Evolutionary conservation across 2,329 filamentous ascomycete species (phyloP).

Genomic region (Xylaria multiplex): DNA sequence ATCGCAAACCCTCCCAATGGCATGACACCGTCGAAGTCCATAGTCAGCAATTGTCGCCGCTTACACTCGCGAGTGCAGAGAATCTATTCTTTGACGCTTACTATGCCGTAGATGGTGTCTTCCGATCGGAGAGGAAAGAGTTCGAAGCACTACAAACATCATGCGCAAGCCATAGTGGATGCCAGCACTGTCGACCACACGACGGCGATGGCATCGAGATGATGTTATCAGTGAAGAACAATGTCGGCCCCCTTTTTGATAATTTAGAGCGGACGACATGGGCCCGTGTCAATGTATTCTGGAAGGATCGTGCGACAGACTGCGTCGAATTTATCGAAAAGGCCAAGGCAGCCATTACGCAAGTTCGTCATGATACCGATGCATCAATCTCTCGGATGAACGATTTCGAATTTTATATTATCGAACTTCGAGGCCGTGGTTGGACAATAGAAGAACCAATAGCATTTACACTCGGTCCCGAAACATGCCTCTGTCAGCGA

Average conservation of each 20-base stretch:
- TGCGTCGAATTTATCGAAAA: conserved; percentile 57
- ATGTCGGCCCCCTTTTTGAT: conserved; percentile 59
- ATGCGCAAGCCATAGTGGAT: conserved; percentile 52
- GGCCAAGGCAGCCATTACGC: conserved; percentile 52
- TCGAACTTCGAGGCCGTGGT: conserved; percentile 57
- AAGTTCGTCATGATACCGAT: conserved; percentile 56
- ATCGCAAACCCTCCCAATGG: conserved; percentile 51
- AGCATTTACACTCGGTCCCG: conserved; percentile 56
- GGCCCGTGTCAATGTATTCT: conserved; percentile 59
- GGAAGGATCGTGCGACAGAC: conserved; percentile 54
- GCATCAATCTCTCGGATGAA: conserved; percentile 54
- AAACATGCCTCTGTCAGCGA: conserved; percentile 55
- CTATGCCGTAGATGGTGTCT: conserved; percentile 54
- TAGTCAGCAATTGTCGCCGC: conserved; percentile 60
- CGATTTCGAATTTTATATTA: conserved; percentile 61
- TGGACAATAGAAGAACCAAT: conserved; percentile 61
- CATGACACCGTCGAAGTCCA: conserved; percentile 55
- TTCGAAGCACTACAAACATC: conserved; percentile 54
- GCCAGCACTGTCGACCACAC: conserved; percentile 53
- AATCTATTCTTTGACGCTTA: conserved; percentile 58
- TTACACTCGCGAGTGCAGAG: conserved; percentile 59
- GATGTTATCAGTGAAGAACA: conserved; percentile 59
- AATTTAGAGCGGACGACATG: conserved; percentile 57
- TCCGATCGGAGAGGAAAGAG: conserved; percentile 54
- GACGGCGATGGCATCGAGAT: conserved; percentile 59